Conservation (phyloP, 1,284 basidiomycete species). For the Coriolopsis trogii region DNA sequence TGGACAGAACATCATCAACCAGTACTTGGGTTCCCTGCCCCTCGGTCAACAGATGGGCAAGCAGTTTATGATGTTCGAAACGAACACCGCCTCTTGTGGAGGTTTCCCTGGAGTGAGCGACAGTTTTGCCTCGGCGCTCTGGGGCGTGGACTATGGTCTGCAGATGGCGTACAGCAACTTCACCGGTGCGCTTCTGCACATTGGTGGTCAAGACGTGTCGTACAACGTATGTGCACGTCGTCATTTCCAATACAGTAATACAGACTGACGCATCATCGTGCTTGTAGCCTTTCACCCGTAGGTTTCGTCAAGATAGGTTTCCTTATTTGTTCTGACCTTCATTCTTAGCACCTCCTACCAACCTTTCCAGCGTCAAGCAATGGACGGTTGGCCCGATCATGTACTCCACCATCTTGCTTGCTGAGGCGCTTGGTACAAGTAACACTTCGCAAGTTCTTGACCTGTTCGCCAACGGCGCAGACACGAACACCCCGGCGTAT, state of each 20-base stretch:
- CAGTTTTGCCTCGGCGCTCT: slow-evolving; percentile 70
- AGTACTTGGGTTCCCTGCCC: slow-evolving; percentile 50
- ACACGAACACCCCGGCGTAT: slow-evolving; percentile 66
- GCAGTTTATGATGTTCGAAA: slow-evolving; percentile 58
- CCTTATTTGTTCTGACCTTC: slow-evolving; percentile 2
- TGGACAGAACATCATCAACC: slow-evolving; percentile 44
- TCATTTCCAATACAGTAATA: neutral
- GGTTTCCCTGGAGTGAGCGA: slow-evolving; percentile 58
- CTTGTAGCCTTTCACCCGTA: slow-evolving; percentile 50
- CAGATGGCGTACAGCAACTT: slow-evolving; percentile 67
- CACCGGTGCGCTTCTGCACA: slow-evolving; percentile 56
- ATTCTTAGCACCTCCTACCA: slow-evolving; percentile 56
- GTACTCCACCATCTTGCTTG: slow-evolving; percentile 68
- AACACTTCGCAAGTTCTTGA: slow-evolving; percentile 64
- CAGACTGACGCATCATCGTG: neutral
- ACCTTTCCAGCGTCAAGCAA: slow-evolving; percentile 54
- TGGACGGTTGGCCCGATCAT: slow-evolving; percentile 72
- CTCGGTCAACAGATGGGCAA: slow-evolving; percentile 45
- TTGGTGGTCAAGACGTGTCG: slow-evolving; percentile 66
- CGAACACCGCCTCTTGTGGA: slow-evolving; percentile 60
- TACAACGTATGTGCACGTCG: slow-evolving; percentile 55
- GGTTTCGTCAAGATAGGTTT: slow-evolving; percentile 11
- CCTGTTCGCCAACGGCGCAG: slow-evolving; percentile 49
- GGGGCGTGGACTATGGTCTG: slow-evolving; percentile 69
- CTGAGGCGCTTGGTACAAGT: slow-evolving; percentile 69